Base-by-base conservation (phyloP, 352 stramenopile genomes). In the Phytopythium delawarense region DNA sequence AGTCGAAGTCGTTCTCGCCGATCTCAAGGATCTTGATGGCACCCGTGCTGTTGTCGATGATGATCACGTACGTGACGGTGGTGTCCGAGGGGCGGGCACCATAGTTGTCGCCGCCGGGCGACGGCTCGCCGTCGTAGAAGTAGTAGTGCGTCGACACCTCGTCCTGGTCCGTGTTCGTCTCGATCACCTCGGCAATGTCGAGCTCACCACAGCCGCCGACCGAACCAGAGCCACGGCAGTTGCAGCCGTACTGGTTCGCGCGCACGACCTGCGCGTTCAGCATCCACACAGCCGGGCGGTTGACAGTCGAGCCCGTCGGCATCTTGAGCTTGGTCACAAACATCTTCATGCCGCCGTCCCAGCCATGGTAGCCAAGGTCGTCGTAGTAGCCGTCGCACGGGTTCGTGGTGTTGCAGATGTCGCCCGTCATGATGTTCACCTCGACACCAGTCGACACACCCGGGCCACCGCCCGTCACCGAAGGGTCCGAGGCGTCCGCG, bases 71-170 rank as follows among this genome's bases (percentile, higher is more conserved):
- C 37, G 72, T 86, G 25, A 71, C 66, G 23, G 69, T 62, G 9
- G 56, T 58, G 53, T 77, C 58, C 4, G 74, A 68, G 7, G 72
- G 72, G 21, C 74, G 71, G 1, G 58, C 65, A 2, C 63, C 72
- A 40, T 67, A 85, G 61, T 81, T 85, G 67, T 85, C 74, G 20
- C 71, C 63, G 18, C 74, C 73, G 0, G 79, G 39, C 1, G 72
- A 71, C 30, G 81, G 63, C 20, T 63, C 67, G 32, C 78, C 78
- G 48, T 91, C 78, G 66, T 78, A 84, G 57, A 85, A 88, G 74
- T 91, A 91, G 69, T 89, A 85, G 66, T 91, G 81, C 3, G 81
- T 89, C 23, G 79, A 72, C n/a, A 91, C 69, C 56, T 79, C 76
- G 64, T 89, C 74, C 53, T 78, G 57, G 12, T 58, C 63, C 18